A percentile compares a stretch with the other conserved stretches of the same genome.
Evolutionary conservation across 1,139 yeast species (phyloP).

Genomic region (Scheffersomyces cryptocercus): DNA sequence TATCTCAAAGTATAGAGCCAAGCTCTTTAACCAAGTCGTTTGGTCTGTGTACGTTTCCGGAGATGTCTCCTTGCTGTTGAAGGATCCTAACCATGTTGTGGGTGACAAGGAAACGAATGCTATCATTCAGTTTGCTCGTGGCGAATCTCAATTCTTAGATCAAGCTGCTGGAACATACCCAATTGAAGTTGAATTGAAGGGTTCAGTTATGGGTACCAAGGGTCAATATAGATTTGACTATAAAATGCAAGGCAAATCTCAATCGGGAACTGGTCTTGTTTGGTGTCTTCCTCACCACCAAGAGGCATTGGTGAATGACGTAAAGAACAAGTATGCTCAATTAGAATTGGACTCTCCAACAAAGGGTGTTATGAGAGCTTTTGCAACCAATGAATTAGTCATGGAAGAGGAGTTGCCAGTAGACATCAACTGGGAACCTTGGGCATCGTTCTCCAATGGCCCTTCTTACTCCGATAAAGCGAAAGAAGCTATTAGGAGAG

Average conservation of each 20-base stretch:
- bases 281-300: slow-evolving; percentile 73
- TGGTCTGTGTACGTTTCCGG: slow-evolving; percentile 43
- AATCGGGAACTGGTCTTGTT: slow-evolving; percentile 33
- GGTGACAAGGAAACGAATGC: slow-evolving; percentile 34
- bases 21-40: slow-evolving; percentile 40
- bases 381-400: slow-evolving; percentile 46
- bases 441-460: slow-evolving; percentile 42
- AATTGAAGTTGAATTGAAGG: slow-evolving; percentile 24
- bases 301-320: slow-evolving; percentile 33
- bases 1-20: slow-evolving; percentile 31
- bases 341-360: slow-evolving; percentile 63
- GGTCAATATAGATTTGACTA: slow-evolving; percentile 35
- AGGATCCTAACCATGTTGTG: slow-evolving; percentile 56
- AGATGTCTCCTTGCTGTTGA: slow-evolving; percentile 40
- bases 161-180: slow-evolving; percentile 49
- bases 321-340: slow-evolving; percentile 27
- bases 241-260: slow-evolving; percentile 29
- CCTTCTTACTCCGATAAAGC: slow-evolving; percentile 40
- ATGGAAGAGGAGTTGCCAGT: slow-evolving; percentile 55
- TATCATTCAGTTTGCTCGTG: slow-evolving; percentile 48
- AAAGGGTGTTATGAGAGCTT: slow-evolving; percentile 66
- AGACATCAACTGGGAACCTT: slow-evolving; percentile 58
- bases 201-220: slow-evolving; percentile 22
- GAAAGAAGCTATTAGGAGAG: slow-evolving; percentile 37
- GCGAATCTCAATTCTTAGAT: slow-evolving; percentile 49